phyloP scores from a whole-genome alignment of 2,329 filamentous ascomycete genomes.

The Fusarium sp. region DNA sequence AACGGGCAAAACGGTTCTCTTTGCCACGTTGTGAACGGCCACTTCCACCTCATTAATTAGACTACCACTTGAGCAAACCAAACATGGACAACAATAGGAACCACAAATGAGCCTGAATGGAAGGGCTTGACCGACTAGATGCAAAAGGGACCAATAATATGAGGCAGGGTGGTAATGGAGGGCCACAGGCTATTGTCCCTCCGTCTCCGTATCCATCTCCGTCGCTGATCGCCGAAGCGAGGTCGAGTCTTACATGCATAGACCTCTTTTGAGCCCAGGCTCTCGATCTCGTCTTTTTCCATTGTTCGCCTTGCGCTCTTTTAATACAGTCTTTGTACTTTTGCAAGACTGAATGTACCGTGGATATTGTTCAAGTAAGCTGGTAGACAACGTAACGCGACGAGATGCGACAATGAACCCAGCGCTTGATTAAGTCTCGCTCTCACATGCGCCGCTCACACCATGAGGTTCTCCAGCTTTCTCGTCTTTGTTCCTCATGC shows the following conservation, averaged over 20 bases:
- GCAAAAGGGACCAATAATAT: conserved; percentile 9
- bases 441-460: conserved; percentile 14
- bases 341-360: not conserved
- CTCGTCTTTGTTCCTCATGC: conserved; percentile 30
- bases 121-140: not conserved
- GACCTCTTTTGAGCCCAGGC: conserved; percentile 28
- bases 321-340: not conserved
- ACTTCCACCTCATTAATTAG: conserved; percentile 1
- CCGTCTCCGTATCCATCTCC: not conserved
- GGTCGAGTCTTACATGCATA: conserved; percentile 42
- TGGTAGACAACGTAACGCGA: not conserved
- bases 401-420: conserved; percentile 32
- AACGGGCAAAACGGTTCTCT: conserved; percentile 19
- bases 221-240: conserved; percentile 15
- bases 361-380: not conserved
- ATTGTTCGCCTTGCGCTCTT: conserved; percentile 19
- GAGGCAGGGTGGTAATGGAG: conserved; percentile 1
- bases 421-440: not conserved
- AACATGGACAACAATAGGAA: conserved; percentile 13
- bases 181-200: conserved; percentile 9
- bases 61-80: conserved; percentile 6
- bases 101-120: conserved; percentile 13
- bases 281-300: conserved; percentile 31
- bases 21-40: conserved; percentile 27
- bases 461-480: conserved; percentile 39